Percentiles rank a stretch among this genome's conserved stretches.
Evolutionary conservation across 2,329 filamentous ascomycete species (phyloP).

Genomic region (Xylariaceae sp.): DNA sequence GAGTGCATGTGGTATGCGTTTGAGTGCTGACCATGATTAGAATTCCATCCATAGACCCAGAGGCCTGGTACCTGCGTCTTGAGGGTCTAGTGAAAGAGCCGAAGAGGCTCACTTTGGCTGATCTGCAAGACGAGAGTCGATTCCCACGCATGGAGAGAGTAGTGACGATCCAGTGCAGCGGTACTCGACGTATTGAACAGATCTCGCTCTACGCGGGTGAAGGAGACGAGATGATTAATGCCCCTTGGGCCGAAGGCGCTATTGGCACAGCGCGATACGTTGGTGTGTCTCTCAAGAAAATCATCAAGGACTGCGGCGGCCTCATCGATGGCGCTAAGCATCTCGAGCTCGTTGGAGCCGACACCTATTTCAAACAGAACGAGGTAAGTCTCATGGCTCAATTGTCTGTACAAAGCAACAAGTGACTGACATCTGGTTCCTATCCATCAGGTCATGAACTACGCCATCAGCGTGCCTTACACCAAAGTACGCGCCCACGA

Average conservation of each 20-base stretch:
- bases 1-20: not conserved
- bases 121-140: constrained; percentile 53
- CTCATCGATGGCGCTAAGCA: constrained; percentile 51
- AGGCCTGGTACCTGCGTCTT: constrained; percentile 49
- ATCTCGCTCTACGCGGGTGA: constrained; percentile 61
- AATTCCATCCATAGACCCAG: constrained; percentile 58
- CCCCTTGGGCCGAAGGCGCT: constrained; percentile 60
- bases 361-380: constrained; percentile 67
- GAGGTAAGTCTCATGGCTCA: constrained; percentile 33
- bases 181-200: constrained; percentile 64
- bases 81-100: constrained; percentile 58
- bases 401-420: constrained; percentile 52
- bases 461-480: constrained; percentile 61
- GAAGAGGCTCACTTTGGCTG: constrained; percentile 49
- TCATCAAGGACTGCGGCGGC: constrained; percentile 66
- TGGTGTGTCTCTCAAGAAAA: constrained; percentile 61
- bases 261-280: constrained; percentile 60
- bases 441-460: constrained; percentile 48
- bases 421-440: constrained; percentile 14
- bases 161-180: constrained; percentile 62
- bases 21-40: constrained; percentile 6
- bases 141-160: constrained; percentile 57
- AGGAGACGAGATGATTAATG: constrained; percentile 55
- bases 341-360: constrained; percentile 63
- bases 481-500: constrained; percentile 63